These are phyloP conservation scores for Phragmites australis DNA, from an alignment of 176 grass and related monocot species.

Conservation along the genomic window DNA sequence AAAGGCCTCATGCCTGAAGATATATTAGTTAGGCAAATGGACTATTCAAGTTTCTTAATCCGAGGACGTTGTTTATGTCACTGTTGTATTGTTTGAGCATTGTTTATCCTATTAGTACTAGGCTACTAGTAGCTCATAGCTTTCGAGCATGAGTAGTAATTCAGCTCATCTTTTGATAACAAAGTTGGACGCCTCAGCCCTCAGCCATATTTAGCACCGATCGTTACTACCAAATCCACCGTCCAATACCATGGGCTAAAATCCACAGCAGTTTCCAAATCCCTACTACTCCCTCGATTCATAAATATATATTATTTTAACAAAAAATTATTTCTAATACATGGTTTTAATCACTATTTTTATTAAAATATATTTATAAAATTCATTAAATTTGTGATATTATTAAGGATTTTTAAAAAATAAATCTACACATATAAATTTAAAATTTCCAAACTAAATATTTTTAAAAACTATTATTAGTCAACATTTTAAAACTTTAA, in stretches of 20 bases:
- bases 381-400: too few relatives aligned
- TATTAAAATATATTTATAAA: too few relatives aligned
- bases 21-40: neutral
- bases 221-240: neutral
- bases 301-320: too few relatives aligned
- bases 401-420: too few relatives aligned
- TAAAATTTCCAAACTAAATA: too few relatives aligned
- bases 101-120: neutral
- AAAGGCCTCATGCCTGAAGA: neutral
- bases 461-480: too few relatives aligned
- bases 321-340: too few relatives aligned
- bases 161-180: neutral
- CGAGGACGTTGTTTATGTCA: neutral
- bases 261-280: neutral
- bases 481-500: too few relatives aligned
- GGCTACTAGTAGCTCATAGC: neutral
- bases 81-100: neutral
- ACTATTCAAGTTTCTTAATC: neutral
- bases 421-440: too few relatives aligned
- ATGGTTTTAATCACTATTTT: too few relatives aligned
- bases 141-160: neutral
- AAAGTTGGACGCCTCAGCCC: neutral
- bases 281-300: too few relatives aligned
- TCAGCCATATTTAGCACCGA: neutral
- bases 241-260: conserved; percentile 4